These are phyloP conservation scores for Eutrema salsugineum DNA, from an alignment of 441 rosid species.

Conservation along the genomic window DNA sequence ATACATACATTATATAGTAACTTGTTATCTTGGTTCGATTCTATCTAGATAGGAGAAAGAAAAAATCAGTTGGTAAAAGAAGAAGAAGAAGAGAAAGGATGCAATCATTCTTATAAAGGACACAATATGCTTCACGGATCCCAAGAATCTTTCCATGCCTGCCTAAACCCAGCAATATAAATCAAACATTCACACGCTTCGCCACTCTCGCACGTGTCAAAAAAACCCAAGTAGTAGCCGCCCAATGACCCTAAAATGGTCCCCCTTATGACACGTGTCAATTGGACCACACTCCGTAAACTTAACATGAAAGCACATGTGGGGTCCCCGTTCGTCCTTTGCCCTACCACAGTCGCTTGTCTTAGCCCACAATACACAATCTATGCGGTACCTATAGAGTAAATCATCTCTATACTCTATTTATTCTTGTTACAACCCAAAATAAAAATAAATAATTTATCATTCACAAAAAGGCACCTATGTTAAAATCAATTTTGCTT, in stretches of 20 bases:
- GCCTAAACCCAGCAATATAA: slow-evolving; percentile 52
- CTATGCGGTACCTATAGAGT: slow-evolving; percentile 18
- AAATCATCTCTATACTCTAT: not conserved
- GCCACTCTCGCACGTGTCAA: slow-evolving; percentile 38
- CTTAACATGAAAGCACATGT: slow-evolving; percentile 35
- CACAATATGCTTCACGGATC: slow-evolving; percentile 61
- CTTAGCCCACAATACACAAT: slow-evolving; percentile 35
- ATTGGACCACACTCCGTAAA: slow-evolving; percentile 18
- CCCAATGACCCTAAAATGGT: slow-evolving; percentile 26
- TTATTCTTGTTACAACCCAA: not conserved
- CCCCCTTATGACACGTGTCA: slow-evolving; percentile 16
- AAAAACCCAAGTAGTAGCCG: slow-evolving; percentile 22
- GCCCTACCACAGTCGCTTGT: slow-evolving; percentile 26
- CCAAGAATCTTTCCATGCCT: slow-evolving; percentile 70
- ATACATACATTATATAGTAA: too few relatives aligned
- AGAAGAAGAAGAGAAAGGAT: not conserved
- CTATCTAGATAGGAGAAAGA: not conserved
- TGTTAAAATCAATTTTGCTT: too few relatives aligned
- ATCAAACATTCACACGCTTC: slow-evolving; percentile 18
- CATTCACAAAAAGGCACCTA: too few relatives aligned
- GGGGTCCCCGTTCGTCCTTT: slow-evolving; percentile 32
- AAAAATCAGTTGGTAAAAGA: not conserved
- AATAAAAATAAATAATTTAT: too few relatives aligned
- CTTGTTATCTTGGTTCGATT: too few relatives aligned
- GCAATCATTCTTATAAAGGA: slow-evolving; percentile 56